Evolutionary conservation across 116 monocot genomes (phyloP).

Genomic region (Iris pallida): DNA sequence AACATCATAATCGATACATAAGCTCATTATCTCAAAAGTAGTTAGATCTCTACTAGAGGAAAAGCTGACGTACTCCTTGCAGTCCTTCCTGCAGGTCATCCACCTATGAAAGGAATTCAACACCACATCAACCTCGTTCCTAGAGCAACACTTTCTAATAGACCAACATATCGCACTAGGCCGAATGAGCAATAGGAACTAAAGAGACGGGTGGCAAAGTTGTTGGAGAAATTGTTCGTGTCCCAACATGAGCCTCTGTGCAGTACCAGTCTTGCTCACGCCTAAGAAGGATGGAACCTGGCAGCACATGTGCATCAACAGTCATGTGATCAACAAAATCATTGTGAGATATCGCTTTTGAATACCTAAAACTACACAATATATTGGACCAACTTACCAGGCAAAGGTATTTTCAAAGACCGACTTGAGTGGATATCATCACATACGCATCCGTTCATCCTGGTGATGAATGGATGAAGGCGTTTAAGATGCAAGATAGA

Average conservation of each 20-base stretch:
- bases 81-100: neutral
- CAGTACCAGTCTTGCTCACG: neutral
- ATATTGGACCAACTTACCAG: neutral
- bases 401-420: neutral
- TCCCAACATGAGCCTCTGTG: neutral
- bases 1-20: no score
- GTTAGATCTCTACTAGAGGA: neutral
- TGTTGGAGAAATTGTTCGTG: neutral
- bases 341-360: neutral
- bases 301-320: conserved; percentile 3
- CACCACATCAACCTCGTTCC: neutral
- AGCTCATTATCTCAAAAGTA: no score
- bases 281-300: conserved; percentile 1
- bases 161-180: neutral
- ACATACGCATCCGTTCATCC: neutral
- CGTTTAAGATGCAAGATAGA: no score
- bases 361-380: neutral
- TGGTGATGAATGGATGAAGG: no score
- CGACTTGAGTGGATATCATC: neutral
- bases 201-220: neutral
- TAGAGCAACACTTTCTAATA: neutral
- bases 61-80: neutral
- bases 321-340: conserved; percentile 1
- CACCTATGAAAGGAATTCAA: neutral
- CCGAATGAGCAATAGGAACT: neutral